phyloP scores from a whole-genome alignment of 768 basidiomycete genomes.

The Stropharia rugosoannulata region DNA sequence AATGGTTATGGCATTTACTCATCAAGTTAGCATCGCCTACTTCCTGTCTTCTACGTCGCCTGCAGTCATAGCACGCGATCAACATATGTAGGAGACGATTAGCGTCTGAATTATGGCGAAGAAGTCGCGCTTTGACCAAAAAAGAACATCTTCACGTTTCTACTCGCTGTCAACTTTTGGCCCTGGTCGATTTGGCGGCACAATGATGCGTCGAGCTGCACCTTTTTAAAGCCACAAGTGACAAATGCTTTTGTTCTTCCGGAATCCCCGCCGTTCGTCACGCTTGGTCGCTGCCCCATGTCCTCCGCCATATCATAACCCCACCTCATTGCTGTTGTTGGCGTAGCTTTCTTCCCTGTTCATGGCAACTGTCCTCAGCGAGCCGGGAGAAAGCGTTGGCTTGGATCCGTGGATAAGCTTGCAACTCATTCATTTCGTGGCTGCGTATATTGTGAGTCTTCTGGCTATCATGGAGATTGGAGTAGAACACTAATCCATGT shows the following conservation, averaged over 20 bases:
- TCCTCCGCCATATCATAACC: constrained; percentile 4
- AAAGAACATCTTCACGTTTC: constrained; percentile 8
- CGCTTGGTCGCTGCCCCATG: not conserved
- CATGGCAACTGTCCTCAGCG: constrained; percentile 3
- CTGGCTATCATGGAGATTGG: not conserved
- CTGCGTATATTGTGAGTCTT: constrained; percentile 13
- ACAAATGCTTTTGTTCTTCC: constrained; percentile 6
- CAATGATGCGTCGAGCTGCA: constrained; percentile 7
- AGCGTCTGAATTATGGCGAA: constrained; percentile 5
- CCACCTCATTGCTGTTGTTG: not conserved
- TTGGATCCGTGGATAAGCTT: constrained; percentile 4
- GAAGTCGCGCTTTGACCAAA: not conserved
- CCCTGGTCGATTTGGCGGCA: constrained; percentile 1
- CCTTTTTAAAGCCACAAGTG: constrained; percentile 11
- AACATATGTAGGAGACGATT: not conserved
- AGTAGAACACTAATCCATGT: not conserved
- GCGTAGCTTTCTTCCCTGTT: not conserved
- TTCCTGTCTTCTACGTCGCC: not conserved
- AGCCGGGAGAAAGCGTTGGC: constrained; percentile 4
- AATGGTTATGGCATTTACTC: not conserved
- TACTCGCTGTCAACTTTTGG: constrained; percentile 11
- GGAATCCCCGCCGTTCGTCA: not conserved
- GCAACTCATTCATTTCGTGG: constrained; percentile 9
- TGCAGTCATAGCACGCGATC: constrained; percentile 3
- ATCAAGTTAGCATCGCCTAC: constrained; percentile 3